Percentiles rank a stretch among this genome's conserved stretches.
These are phyloP conservation scores for Loxodes magnus DNA, from an alignment of 73 alveolate species.

Conservation along the genomic window DNA sequence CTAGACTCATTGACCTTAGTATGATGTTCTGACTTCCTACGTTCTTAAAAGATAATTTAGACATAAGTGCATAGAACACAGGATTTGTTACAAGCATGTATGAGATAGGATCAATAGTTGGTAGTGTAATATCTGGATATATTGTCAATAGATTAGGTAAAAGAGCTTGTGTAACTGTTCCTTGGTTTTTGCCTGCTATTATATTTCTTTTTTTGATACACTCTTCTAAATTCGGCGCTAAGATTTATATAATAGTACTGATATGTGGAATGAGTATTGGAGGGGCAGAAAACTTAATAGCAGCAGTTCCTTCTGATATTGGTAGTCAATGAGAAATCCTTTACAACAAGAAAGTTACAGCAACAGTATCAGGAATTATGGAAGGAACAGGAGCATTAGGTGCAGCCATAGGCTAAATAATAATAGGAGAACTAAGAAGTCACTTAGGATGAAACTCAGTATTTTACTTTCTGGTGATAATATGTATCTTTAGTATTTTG, in stretches of 20 bases:
- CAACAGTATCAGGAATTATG: slow-evolving; percentile 22
- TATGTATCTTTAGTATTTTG: too few species aligned
- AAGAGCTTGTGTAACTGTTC: neutral
- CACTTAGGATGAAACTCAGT: too few species aligned
- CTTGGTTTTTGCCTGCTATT: slow-evolving; percentile 6
- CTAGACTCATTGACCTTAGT: slow-evolving; percentile 20
- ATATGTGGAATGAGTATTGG: slow-evolving; percentile 7
- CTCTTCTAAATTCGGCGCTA: neutral
- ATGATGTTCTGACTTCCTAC: slow-evolving; percentile 38
- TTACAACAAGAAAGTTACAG: slow-evolving; percentile 13
- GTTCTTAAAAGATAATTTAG: slow-evolving; percentile 8
- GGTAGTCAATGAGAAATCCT: neutral
- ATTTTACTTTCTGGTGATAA: too few species aligned
- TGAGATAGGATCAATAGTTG: slow-evolving; percentile 28
- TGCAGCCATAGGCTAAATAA: slow-evolving; percentile 10
- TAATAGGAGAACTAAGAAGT: slow-evolving; percentile 7
- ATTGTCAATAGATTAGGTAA: neutral
- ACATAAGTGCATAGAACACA: neutral
- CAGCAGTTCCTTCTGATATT: slow-evolving; percentile 10
- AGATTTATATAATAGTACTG: slow-evolving; percentile 5
- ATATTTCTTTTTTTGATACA: neutral
- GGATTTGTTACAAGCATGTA: slow-evolving; percentile 14
- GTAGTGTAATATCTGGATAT: slow-evolving; percentile 9
- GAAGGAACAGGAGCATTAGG: slow-evolving; percentile 14
- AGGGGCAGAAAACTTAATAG: slow-evolving; percentile 7